phyloP scores from a whole-genome alignment of 768 basidiomycete genomes.

The Suillus tomentosus region DNA sequence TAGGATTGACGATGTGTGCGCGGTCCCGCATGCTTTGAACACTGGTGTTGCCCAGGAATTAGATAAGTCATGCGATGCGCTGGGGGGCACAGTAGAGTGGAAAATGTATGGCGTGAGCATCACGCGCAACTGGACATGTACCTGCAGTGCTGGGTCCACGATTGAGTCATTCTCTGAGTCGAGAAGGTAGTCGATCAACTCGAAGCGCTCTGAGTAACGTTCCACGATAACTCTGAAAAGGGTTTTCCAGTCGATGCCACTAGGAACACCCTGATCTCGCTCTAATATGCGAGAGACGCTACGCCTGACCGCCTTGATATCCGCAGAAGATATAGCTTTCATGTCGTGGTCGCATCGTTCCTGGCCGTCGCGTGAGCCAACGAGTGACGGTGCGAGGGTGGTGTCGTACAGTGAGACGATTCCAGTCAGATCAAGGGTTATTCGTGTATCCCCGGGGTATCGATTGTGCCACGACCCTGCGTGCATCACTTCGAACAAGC shows the following conservation, averaged over 20 bases:
- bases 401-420: slow-evolving; percentile 33
- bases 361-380: slow-evolving; percentile 17
- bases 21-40: slow-evolving; percentile 17
- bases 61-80: background rate
- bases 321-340: slow-evolving; percentile 17
- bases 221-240: slow-evolving; percentile 41
- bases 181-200: slow-evolving; percentile 41
- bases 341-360: slow-evolving; percentile 26
- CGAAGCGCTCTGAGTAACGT: slow-evolving; percentile 44
- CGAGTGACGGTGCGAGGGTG: slow-evolving; percentile 22
- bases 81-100: background rate
- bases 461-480: slow-evolving; percentile 28
- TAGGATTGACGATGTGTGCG: slow-evolving; percentile 14
- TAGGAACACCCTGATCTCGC: slow-evolving; percentile 16
- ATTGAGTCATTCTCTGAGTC: slow-evolving; percentile 14
- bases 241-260: slow-evolving; percentile 45
- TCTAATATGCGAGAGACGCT: slow-evolving; percentile 14
- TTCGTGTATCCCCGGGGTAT: slow-evolving; percentile 30
- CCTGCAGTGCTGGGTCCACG: slow-evolving; percentile 11
- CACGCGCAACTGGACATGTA: slow-evolving; percentile 24
- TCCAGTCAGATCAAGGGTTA: slow-evolving; percentile 24
- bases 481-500: slow-evolving; percentile 19
- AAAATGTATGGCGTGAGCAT: slow-evolving; percentile 20
- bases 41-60: slow-evolving; percentile 15
- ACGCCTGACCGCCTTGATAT: slow-evolving; percentile 13